Evolutionary conservation across 768 basidiomycete genomes (phyloP), one percentile per base, ranked within the genome.

Genomic region (Lactarius indigo): DNA sequence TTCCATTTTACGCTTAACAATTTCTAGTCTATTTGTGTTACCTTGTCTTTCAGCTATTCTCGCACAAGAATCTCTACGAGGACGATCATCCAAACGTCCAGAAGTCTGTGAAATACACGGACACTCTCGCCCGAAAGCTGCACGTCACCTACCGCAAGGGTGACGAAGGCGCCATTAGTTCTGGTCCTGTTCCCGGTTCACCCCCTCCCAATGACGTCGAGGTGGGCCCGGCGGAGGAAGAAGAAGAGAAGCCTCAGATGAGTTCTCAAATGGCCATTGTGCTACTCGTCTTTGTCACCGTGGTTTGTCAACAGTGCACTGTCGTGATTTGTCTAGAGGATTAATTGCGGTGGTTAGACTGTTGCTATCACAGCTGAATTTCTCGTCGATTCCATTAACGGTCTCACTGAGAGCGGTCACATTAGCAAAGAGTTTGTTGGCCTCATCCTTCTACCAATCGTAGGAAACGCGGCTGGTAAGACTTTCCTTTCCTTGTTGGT

Each of bases 401-500:
- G 92, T 15, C 73, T 98, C 42, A 89, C 91, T 0, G 72, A 71
- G 0, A 72, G 72, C 0, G 86, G 87, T 28, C 18, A 30, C 8
- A 89, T 98, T 63, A 84, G 79, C 65, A 84, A 85, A 67, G 91
- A 91, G 74, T 98, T 94, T 73, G 88, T 97, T 67, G 95, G 92
- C 15, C 76, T 97, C 50, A 90, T 90, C 70, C 80, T 98, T 17
- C 83, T 98, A 9, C 96, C 96, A 7, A 94, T 97, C 42, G 94
- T 95, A 17, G 92, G 92, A 23, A 94, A 94, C 73, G 90, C 92
- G 7, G 93, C 91, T 63, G 85, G 86, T 85, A 64, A 35, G 79
- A 73, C n/a, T 56, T 50, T 57, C 47, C 35, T 61, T 57, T 41
- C 52, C 15, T n/a, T n/a, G 33, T 26, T 58, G 30, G 33, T 39